A percentile compares a stretch with the other conserved stretches of the same genome.
These are phyloP conservation scores for Vigna reflexopilosa DNA, from an alignment of 306 rosid genomes.

Conservation along the genomic window DNA sequence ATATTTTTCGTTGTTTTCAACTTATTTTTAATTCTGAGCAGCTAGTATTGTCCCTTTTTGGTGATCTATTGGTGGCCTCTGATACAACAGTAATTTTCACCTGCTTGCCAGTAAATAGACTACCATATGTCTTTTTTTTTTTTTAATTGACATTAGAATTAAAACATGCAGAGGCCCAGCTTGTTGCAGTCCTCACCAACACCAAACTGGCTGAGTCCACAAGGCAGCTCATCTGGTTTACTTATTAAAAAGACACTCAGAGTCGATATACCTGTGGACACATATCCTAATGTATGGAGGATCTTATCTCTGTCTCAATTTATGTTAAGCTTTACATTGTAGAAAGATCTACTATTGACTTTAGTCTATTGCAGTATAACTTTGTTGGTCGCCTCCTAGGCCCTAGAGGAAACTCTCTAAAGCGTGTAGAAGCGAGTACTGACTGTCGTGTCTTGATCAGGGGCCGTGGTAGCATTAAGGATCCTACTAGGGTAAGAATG, in stretches of 20 bases:
- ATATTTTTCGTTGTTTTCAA: constrained; percentile 22
- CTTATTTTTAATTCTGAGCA: constrained; percentile 41
- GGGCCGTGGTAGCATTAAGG: constrained; percentile 99
- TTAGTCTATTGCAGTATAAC: constrained; percentile 68
- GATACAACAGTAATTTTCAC: constrained; percentile 42
- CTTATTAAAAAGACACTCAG: constrained; percentile 89
- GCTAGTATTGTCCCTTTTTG: constrained; percentile 40
- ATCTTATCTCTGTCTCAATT: constrained; percentile 5
- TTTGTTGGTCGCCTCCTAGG: constrained; percentile 99
- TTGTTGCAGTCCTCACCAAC: constrained; percentile 74
- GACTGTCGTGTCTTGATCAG: constrained; percentile 98
- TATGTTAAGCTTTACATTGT: not conserved
- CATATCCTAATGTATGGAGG: constrained; percentile 74
- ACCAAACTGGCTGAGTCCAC: constrained; percentile 81
- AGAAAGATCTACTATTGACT: constrained; percentile 46
- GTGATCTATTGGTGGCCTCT: constrained; percentile 41
- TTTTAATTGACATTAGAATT: constrained; percentile 47
- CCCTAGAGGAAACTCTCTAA: constrained; percentile 97
- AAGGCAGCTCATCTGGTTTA: constrained; percentile 82
- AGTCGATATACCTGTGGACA: constrained; percentile 92
- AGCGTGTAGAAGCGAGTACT: constrained; percentile 94
- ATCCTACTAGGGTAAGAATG: constrained; percentile 78
- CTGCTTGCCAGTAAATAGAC: constrained; percentile 41
- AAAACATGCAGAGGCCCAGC: constrained; percentile 77
- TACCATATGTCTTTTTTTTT: constrained; percentile 13